Conservation (phyloP, 2,329 filamentous ascomycete genomes). For the Aspergillus neotritici region DNA sequence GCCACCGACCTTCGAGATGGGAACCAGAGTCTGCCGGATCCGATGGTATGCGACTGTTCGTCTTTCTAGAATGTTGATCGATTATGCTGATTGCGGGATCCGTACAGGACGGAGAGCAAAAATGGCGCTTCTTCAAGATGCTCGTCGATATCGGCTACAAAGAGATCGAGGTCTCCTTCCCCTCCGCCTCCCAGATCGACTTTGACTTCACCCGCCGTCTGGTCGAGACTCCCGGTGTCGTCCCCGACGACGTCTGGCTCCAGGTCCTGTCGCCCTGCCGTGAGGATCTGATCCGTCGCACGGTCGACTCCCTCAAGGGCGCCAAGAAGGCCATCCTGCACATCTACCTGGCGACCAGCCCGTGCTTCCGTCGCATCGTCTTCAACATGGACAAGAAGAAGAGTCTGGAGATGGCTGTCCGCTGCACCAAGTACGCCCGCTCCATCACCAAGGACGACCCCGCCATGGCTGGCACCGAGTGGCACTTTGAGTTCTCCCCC, state of each 20-base stretch:
- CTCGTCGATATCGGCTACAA: slow-evolving; percentile 89
- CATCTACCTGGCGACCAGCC: slow-evolving; percentile 92
- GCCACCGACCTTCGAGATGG: slow-evolving; percentile 85
- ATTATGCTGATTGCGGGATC: not conserved
- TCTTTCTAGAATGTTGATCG: not conserved
- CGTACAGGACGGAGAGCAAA: slow-evolving; percentile 79
- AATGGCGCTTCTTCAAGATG: slow-evolving; percentile 94
- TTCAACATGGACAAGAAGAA: slow-evolving; percentile 83
- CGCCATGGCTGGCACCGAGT: slow-evolving; percentile 49
- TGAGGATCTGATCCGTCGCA: slow-evolving; percentile 81
- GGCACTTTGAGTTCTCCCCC: slow-evolving; percentile 47
- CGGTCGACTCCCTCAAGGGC: slow-evolving; percentile 81
- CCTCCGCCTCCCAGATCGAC: slow-evolving; percentile 88
- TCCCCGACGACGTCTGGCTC: slow-evolving; percentile 84
- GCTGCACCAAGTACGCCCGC: slow-evolving; percentile 78
- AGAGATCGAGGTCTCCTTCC: slow-evolving; percentile 95
- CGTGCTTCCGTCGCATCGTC: slow-evolving; percentile 87
- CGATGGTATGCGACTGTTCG: slow-evolving; percentile 63
- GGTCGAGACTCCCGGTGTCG: slow-evolving; percentile 73
- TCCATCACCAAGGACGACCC: slow-evolving; percentile 81
- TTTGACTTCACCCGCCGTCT: slow-evolving; percentile 89
- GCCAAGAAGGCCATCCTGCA: slow-evolving; percentile 92
- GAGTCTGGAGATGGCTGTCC: slow-evolving; percentile 72
- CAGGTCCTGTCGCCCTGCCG: slow-evolving; percentile 91
- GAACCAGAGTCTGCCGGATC: slow-evolving; percentile 87